These are phyloP conservation scores for Fibroporia radiculosa DNA, from an alignment of 768 basidiomycete species.

Conservation along the genomic window DNA sequence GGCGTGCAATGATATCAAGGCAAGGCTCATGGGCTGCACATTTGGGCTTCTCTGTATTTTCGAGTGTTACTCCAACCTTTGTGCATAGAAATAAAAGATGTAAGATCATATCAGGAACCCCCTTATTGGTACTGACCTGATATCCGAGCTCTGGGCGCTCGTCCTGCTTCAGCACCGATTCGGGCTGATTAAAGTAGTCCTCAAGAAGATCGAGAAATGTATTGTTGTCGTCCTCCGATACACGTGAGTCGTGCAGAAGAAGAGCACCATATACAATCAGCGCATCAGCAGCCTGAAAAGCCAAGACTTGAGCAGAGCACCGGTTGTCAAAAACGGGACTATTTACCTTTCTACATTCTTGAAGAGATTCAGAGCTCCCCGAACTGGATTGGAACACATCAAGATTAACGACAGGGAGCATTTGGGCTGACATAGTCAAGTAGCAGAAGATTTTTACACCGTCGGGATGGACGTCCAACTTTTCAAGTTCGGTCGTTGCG, in stretches of 20 bases:
- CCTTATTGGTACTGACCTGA: conserved; percentile 72
- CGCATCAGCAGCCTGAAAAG: conserved; percentile 63
- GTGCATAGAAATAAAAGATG: not conserved
- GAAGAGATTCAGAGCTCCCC: conserved; percentile 32
- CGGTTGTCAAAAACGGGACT: not conserved
- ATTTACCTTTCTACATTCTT: conserved; percentile 61
- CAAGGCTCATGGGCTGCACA: conserved; percentile 83
- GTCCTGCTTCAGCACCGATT: conserved; percentile 57
- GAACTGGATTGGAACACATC: conserved; percentile 55
- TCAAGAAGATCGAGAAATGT: conserved; percentile 85
- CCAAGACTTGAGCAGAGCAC: not conserved
- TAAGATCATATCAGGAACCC: not conserved
- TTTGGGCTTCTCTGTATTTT: conserved; percentile 90
- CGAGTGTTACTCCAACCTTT: conserved; percentile 82
- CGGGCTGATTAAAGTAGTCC: conserved; percentile 83
- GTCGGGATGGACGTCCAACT: no score
- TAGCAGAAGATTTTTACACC: no score
- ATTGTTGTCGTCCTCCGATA: conserved; percentile 73
- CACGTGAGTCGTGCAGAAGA: conserved; percentile 77
- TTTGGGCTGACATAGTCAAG: conserved; percentile 29
- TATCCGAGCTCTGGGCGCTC: conserved; percentile 82
- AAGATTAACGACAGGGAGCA: conserved; percentile 71
- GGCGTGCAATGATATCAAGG: conserved; percentile 62
- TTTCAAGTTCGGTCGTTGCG: no score
- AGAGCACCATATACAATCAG: conserved; percentile 83